A percentile compares a stretch with the other conserved stretches of the same genome.
These are phyloP conservation scores for Picea abies DNA, from an alignment of 83 land plant genomes.

Conservation along the genomic window DNA sequence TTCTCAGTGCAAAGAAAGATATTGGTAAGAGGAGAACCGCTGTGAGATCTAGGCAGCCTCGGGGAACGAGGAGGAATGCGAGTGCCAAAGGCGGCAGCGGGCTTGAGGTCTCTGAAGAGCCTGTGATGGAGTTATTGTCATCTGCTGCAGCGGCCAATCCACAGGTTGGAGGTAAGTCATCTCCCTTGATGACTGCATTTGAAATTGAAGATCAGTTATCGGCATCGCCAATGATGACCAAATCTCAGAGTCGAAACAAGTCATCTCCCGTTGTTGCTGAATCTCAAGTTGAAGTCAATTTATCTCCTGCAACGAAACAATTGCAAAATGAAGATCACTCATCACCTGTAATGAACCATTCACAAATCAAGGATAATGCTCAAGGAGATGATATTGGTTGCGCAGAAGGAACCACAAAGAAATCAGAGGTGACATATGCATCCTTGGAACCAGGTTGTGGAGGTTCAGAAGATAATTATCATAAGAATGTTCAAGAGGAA, in stretches of 20 bases:
- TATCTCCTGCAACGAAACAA: not conserved
- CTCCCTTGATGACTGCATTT: not conserved
- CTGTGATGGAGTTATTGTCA: not conserved
- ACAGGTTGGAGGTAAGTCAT: not conserved
- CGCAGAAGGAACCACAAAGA: no score
- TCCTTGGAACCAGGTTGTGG: no score
- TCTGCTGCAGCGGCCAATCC: not conserved
- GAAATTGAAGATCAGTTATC: not conserved
- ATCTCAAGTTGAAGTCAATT: not conserved
- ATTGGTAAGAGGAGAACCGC: not conserved
- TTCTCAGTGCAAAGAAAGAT: no score
- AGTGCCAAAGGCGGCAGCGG: not conserved
- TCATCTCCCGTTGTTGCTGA: no score
- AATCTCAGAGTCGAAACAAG: not conserved
- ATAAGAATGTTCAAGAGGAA: not conserved
- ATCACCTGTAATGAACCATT: not conserved
- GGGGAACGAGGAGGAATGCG: not conserved
- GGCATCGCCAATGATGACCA: not conserved
- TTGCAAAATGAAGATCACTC: not conserved
- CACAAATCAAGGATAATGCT: not conserved
- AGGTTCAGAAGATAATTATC: not conserved
- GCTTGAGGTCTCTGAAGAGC: slow-evolving; percentile 6
- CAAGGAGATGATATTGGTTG: no score
- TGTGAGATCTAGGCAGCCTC: not conserved
- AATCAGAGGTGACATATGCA: no score